Evolutionary conservation across 805 yeast species (phyloP).

Genomic region (Kodamaea kaohsiungensis): DNA sequence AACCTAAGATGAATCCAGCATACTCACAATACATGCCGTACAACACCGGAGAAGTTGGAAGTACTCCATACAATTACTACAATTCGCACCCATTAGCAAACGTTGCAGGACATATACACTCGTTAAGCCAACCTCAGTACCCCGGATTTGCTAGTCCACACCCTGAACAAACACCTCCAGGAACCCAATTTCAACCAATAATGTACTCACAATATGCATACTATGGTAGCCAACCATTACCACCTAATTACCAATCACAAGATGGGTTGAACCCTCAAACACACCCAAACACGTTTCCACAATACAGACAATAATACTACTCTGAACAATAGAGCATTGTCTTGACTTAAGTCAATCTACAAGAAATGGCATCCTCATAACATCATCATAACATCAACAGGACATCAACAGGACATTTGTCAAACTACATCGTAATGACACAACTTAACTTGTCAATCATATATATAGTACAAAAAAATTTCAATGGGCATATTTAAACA

Average conservation of each 20-base stretch:
- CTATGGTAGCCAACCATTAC: not conserved
- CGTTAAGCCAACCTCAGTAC: not conserved
- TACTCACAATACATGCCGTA: conserved; percentile 8
- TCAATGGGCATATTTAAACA: too few species aligned
- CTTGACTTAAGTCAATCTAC: not conserved
- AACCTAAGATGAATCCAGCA: conserved; percentile 5
- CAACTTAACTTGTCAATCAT: too few species aligned
- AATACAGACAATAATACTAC: not conserved
- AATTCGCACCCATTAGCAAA: not conserved
- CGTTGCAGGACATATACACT: not conserved
- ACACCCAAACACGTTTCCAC: not conserved
- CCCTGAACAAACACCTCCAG: not conserved
- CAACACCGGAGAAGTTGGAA: conserved; percentile 8
- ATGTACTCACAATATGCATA: not conserved
- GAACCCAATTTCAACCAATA: not conserved
- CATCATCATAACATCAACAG: too few species aligned
- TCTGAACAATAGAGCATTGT: not conserved
- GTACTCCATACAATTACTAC: conserved; percentile 8
- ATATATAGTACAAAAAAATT: too few species aligned
- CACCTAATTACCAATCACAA: not conserved
- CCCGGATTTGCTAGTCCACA: not conserved
- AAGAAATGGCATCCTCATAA: too few species aligned
- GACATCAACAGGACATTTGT: too few species aligned
- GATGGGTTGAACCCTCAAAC: not conserved
- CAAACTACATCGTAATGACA: too few species aligned